Percentiles rank a stretch among this genome's conserved stretches.
phyloP scores from a whole-genome alignment of 1,284 basidiomycete species.

The Abortiporus biennis region DNA sequence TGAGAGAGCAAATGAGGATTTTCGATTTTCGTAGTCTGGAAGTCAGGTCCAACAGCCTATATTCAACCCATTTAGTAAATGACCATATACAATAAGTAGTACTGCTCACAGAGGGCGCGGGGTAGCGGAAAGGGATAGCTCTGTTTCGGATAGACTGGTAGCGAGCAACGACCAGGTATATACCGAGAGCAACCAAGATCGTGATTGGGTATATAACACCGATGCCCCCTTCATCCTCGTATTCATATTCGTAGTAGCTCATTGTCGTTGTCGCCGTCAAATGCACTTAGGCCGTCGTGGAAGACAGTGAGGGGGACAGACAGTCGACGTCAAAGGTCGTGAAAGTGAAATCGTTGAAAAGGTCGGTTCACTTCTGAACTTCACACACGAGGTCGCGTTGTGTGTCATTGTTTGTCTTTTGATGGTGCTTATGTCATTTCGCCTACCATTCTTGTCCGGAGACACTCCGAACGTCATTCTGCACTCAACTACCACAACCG shows the following conservation, averaged over 20 bases:
- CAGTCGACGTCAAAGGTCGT: not conserved
- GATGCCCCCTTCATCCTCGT: conserved; percentile 24
- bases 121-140: conserved; percentile 52
- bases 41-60: conserved; percentile 35
- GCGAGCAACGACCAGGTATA: conserved; percentile 69
- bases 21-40: conserved; percentile 46
- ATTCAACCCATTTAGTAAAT: not conserved
- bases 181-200: conserved; percentile 64
- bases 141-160: conserved; percentile 69
- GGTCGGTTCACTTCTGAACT: no score
- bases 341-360: not conserved
- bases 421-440: not conserved
- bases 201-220: conserved; percentile 37
- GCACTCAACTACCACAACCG: conserved; percentile 3
- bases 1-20: conserved; percentile 62
- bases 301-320: not conserved
- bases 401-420: conserved; percentile 11
- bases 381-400: conserved; percentile 10
- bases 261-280: conserved; percentile 22
- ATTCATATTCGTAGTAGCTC: conserved; percentile 27
- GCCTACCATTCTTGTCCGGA: not conserved
- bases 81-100: not conserved
- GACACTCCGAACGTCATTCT: conserved; percentile 6
- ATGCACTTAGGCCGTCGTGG: not conserved
- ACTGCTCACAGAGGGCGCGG: not conserved